phyloP scores from a whole-genome alignment of 495 filamentous ascomycete species.

The Penicillium bialowiezense region DNA sequence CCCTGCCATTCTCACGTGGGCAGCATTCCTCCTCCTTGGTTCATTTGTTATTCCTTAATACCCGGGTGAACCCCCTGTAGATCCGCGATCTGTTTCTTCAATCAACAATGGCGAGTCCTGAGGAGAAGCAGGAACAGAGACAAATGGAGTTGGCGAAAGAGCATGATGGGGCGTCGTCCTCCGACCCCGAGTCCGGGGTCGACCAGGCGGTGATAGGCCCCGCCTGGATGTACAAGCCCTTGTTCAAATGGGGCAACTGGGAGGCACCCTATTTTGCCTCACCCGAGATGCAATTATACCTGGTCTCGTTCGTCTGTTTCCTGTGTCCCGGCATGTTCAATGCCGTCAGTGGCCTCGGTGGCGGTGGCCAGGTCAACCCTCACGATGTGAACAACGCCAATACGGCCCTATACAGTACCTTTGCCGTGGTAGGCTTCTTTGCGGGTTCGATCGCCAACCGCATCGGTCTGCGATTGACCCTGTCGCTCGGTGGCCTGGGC shows the following conservation, averaged over 20 bases:
- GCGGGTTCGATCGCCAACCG: conserved; percentile 76
- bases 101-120: neutral
- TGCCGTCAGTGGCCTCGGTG: conserved; percentile 72
- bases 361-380: conserved; percentile 60
- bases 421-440: conserved; percentile 84
- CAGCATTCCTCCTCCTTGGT: conserved; percentile 7
- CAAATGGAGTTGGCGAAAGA: conserved; percentile 12
- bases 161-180: conserved; percentile 14
- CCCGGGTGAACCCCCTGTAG: neutral
- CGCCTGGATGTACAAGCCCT: conserved; percentile 68
- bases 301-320: conserved; percentile 86
- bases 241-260: conserved; percentile 49
- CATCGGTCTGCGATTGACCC: conserved; percentile 68
- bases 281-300: conserved; percentile 66
- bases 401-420: conserved; percentile 76
- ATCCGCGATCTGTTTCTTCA: neutral
- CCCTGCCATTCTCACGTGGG: conserved; percentile 3
- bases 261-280: conserved; percentile 71
- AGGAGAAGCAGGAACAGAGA: conserved; percentile 1
- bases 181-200: conserved; percentile 27
- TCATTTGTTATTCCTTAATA: neutral
- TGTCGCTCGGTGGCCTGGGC: conserved; percentile 79
- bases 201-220: conserved; percentile 30
- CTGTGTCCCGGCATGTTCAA: conserved; percentile 88
- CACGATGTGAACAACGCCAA: conserved; percentile 65